A percentile compares a stretch with the other conserved stretches of the same genome.
Conservation (phyloP, 768 basidiomycete genomes). For the Termitomyces sp. region DNA sequence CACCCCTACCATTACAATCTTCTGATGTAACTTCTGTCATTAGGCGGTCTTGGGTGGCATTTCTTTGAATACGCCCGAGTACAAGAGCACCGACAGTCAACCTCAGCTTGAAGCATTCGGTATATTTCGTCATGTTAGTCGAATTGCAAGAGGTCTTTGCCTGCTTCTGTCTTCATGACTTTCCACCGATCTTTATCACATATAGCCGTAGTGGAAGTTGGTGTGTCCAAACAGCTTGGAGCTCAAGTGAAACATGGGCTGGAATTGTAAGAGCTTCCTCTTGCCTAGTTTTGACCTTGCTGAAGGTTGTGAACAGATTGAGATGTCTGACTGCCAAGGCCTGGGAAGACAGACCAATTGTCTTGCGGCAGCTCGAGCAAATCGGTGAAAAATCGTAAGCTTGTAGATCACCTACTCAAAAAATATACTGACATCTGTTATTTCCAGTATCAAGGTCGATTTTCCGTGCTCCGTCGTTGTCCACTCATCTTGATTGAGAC, state of each 20-base stretch:
- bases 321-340: slow-evolving; percentile 79
- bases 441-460: slow-evolving; percentile 11
- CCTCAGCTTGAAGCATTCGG: slow-evolving; percentile 62
- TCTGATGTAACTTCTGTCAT: neutral
- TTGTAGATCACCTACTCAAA: neutral
- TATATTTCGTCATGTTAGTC: slow-evolving; percentile 69
- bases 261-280: slow-evolving; percentile 52
- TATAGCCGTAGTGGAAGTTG: slow-evolving; percentile 74
- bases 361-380: slow-evolving; percentile 83
- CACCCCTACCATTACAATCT: neutral
- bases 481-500: neutral
- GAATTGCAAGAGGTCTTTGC: slow-evolving; percentile 67
- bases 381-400: slow-evolving; percentile 90
- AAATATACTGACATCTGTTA: slow-evolving; percentile 27
- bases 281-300: neutral
- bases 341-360: slow-evolving; percentile 86
- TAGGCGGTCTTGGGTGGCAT: slow-evolving; percentile 73
- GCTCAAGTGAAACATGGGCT: slow-evolving; percentile 65
- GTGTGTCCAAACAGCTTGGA: slow-evolving; percentile 59
- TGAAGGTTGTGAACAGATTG: slow-evolving; percentile 36
- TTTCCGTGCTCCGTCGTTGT: neutral
- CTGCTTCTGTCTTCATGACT: neutral
- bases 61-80: slow-evolving; percentile 62
- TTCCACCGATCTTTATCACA: neutral
- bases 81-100: slow-evolving; percentile 66